Conservation (phyloP, 148 eudicot genomes). For the Rhododendron ferrugineum region DNA sequence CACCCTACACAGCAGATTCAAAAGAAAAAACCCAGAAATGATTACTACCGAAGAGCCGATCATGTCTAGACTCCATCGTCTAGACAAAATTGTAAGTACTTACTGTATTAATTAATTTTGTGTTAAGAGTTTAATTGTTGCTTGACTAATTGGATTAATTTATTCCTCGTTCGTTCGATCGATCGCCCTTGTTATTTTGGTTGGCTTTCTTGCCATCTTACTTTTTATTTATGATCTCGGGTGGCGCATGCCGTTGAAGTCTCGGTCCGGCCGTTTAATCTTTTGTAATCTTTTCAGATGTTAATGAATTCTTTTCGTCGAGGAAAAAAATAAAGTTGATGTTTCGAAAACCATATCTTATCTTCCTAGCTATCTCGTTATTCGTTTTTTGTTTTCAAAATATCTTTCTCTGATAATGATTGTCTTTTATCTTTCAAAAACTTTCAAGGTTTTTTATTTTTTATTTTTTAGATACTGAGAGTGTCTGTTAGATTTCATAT, state of each 20-base stretch:
- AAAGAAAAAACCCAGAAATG: not conserved
- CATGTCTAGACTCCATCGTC: conserved; percentile 44
- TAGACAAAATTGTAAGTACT: conserved; percentile 48
- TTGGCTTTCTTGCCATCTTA: too few relatives aligned
- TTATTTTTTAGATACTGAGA: too few relatives aligned
- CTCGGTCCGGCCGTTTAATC: too few relatives aligned
- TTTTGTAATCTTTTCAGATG: too few relatives aligned
- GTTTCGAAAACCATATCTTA: not conserved
- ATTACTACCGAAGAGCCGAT: conserved; percentile 35
- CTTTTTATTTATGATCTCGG: too few relatives aligned
- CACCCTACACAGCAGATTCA: too few relatives aligned
- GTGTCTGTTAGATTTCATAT: too few relatives aligned
- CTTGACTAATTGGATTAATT: not conserved
- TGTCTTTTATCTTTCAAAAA: not conserved
- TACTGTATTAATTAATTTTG: not conserved
- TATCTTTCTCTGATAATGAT: not conserved
- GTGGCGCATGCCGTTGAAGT: too few relatives aligned
- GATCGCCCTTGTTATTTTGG: too few relatives aligned
- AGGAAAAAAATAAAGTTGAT: too few relatives aligned
- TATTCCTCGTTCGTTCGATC: too few relatives aligned
- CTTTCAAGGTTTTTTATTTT: not conserved
- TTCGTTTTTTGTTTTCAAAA: not conserved
- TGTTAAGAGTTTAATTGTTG: not conserved
- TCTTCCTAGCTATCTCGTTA: not conserved
- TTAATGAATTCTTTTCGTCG: too few relatives aligned